Conservation (phyloP, 495 filamentous ascomycete species). For the Cairneyella variabilis region DNA sequence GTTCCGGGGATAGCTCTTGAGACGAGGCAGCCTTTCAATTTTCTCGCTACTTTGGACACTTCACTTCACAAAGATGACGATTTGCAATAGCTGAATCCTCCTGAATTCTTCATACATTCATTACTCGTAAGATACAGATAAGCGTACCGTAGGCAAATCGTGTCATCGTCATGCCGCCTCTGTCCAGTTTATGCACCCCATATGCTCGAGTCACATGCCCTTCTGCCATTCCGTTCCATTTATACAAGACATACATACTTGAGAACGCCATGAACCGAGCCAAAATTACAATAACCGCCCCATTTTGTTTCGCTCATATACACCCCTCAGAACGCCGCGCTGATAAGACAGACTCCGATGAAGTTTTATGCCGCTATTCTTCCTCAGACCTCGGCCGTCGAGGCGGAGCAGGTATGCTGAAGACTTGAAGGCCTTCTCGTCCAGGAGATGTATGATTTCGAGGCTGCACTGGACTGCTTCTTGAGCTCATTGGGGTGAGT, state of each 20-base stretch:
- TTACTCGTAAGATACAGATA: not conserved
- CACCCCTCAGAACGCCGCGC: slow-evolving; percentile 5
- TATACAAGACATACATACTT: too few species aligned
- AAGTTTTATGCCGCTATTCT: not conserved
- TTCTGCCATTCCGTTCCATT: not conserved
- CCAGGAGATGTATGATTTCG: slow-evolving; percentile 11
- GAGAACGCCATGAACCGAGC: not conserved
- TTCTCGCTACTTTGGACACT: too few species aligned
- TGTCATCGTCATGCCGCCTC: not conserved
- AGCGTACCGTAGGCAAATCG: not conserved
- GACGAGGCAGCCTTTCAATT: too few species aligned
- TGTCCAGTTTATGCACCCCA: not conserved
- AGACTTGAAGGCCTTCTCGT: slow-evolving; percentile 14
- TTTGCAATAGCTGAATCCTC: too few species aligned
- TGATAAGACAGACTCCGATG: slow-evolving; percentile 2
- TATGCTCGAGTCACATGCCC: not conserved
- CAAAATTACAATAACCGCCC: not conserved
- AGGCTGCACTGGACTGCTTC: slow-evolving; percentile 3
- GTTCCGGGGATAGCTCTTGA: too few species aligned
- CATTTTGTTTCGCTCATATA: not conserved
- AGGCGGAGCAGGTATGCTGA: slow-evolving; percentile 23
- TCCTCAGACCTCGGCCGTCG: slow-evolving; percentile 10
- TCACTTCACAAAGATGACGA: too few species aligned
- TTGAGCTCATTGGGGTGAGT: slow-evolving; percentile 1
- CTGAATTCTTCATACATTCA: not conserved